Base-by-base conservation (phyloP, 2,329 filamentous ascomycete genomes). In the Exophiala spinifera region DNA sequence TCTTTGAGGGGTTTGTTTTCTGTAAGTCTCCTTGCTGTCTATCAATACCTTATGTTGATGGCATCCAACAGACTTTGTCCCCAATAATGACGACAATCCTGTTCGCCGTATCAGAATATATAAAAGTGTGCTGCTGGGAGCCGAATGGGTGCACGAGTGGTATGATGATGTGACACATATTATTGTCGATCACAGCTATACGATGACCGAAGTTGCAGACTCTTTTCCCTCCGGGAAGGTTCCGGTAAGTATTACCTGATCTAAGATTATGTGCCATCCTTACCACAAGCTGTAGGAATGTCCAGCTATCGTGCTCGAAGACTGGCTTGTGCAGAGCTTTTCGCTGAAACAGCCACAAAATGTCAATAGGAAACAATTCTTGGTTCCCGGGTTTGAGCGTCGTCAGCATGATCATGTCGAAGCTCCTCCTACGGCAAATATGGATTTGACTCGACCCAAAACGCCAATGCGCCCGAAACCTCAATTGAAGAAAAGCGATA, bases 101-200 rank as follows among this genome's bases (percentile, higher is more conserved):
- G 76, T 81, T 6, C 81, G 91, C 36, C 82, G 81, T 51, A 70
- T 85, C 54, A 84, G 88, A 3, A 95, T 96, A 49, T 79, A 79
- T 25, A 91, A 86, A 67, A 85, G 88, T 0, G 79, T 83, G 48
- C 84, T 90, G 64, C 85, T 85, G 67, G 92, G 92, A 40, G 92
- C 87, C 1, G 73, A 68, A 1, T 94, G 91, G 85, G 80, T 83
- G 23, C 79, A 78, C 47, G 71, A 76, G 0, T 81, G 85, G 66
- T 69, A 70, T 25, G 23, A 56, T 45, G 51, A 62, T 42, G 54
- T 58, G n/a, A 63, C 53, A 37, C 57, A 61, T 45, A 55, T 95
- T 46, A 79, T 97, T 55, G 85, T 90, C 1, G 91, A 96, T 66
- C 86, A 83, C 60, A 72, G 72, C 15, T 44, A 61, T 8, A 46